phyloP scores from a whole-genome alignment of 2,329 filamentous ascomycete species.

The Colletotrichum eleusines region DNA sequence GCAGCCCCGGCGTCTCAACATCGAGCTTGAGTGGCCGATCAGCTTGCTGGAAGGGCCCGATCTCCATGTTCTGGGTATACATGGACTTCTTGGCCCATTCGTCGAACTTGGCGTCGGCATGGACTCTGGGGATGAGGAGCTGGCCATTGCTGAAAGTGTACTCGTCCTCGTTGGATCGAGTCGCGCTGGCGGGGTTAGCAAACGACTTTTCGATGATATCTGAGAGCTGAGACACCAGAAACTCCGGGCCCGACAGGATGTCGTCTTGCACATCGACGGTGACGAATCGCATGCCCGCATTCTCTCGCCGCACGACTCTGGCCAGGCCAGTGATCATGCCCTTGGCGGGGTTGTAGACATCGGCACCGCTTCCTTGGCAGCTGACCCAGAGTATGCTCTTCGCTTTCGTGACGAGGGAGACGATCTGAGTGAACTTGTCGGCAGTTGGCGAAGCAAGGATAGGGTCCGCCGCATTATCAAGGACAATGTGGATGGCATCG shows the following conservation, averaged over 20 bases:
- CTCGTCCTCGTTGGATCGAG: conserved; percentile 10
- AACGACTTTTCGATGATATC: background rate
- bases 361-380: conserved; percentile 10
- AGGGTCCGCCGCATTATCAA: background rate
- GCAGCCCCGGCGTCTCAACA: conserved; percentile 38
- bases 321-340: conserved; percentile 43
- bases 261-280: conserved; percentile 41
- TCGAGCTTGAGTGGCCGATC: conserved; percentile 38
- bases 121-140: conserved; percentile 21
- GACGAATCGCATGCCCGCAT: conserved; percentile 40
- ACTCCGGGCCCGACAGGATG: background rate
- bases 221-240: background rate
- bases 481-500: conserved; percentile 5
- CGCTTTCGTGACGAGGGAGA: background rate
- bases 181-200: background rate
- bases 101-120: conserved; percentile 17
- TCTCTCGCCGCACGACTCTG: conserved; percentile 44
- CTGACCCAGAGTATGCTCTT: conserved; percentile 21
- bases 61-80: background rate
- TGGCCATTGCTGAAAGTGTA: conserved; percentile 17
- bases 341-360: conserved; percentile 22
- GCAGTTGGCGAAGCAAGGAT: conserved; percentile 2
- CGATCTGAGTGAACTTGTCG: background rate
- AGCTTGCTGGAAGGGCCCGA: conserved; percentile 11
- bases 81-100: conserved; percentile 6